These are phyloP conservation scores for Luffa acutangula DNA, from an alignment of 306 rosid genomes.

Conservation along the genomic window DNA sequence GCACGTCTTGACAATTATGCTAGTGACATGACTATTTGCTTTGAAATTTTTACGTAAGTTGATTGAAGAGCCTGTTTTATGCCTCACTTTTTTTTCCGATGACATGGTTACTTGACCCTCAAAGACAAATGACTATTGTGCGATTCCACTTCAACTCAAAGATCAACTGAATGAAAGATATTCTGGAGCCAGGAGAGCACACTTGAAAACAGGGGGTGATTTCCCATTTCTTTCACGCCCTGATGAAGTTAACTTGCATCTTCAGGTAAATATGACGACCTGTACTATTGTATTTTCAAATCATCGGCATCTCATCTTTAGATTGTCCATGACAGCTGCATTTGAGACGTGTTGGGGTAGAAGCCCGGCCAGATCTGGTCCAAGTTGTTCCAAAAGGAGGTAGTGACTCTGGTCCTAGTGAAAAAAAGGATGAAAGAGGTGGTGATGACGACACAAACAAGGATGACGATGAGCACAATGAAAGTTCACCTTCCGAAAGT, in stretches of 20 bases:
- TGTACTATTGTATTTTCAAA: background rate
- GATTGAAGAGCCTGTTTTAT: slow-evolving; percentile 3
- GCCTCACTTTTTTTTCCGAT: slow-evolving; percentile 1
- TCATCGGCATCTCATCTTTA: background rate
- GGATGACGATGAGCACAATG: slow-evolving; percentile 31
- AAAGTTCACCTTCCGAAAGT: slow-evolving; percentile 36
- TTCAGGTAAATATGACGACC: slow-evolving; percentile 47
- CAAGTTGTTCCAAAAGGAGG: slow-evolving; percentile 44
- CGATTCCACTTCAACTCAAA: slow-evolving; percentile 82
- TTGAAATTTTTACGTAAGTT: background rate
- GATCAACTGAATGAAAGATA: slow-evolving; percentile 87
- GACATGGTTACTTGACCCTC: slow-evolving; percentile 18
- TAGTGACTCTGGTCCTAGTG: slow-evolving; percentile 56
- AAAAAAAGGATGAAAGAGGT: slow-evolving; percentile 34
- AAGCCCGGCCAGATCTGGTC: slow-evolving; percentile 67
- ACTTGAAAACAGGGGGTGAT: slow-evolving; percentile 84
- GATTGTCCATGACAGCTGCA: slow-evolving; percentile 45
- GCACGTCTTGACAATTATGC: background rate
- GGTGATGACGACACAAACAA: slow-evolving; percentile 43
- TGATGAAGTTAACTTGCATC: slow-evolving; percentile 96
- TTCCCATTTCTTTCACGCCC: slow-evolving; percentile 98
- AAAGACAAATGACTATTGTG: slow-evolving; percentile 94
- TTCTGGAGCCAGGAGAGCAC: slow-evolving; percentile 80
- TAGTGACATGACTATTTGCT: background rate
- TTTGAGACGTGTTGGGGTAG: slow-evolving; percentile 93